Evolutionary conservation across 2,329 filamentous ascomycete genomes (phyloP), one percentile per base, ranked within the genome.

Genomic region (Trichophaea hybrida): DNA sequence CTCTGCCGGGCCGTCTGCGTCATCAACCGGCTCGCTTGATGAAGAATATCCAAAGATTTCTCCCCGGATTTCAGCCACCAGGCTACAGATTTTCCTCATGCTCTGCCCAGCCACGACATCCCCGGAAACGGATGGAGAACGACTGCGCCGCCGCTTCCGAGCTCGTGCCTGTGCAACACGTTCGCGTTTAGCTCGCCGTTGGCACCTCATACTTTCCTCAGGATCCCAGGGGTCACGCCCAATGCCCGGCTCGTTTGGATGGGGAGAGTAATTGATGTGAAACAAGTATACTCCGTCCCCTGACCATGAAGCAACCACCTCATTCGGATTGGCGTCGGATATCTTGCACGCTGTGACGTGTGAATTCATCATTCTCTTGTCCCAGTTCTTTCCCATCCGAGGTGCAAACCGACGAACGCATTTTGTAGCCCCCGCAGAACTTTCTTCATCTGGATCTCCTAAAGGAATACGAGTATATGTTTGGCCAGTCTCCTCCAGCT

Each of bases 331-430:
- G 6, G 80, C 80, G 71, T 85, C 80, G 65, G 81, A 84, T 67
- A 85, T 85, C 71, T 84, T 85, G 71, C 81, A 84, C 13, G 82
- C 81, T 1, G 82, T 85, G 67, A 85, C 85, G 66, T 85, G 81
- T 4, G 81, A 79, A 61, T 78, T 78, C 57, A 82, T 79, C n/a
- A 43, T 56, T 59, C 73, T 74, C 49, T 74, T 73, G 59, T 73
- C 70, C 75, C 80, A 79, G 44, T 71, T 72, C 73, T 70, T 79
- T 76, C n/a, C 81, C 79, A 60, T 77, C 73, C 61, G 61, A 1
- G 82, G 82, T 10, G 81, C 82, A 69, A 85, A 85, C 62, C 82
- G 79, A 60, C 79, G 77, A 33, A 85, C 83, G 68, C 82, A 85
- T 62, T 77, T 75, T 3, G 82, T 85, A 4, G 82, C 82, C 65